Percentiles rank a stretch among this genome's conserved stretches.
phyloP scores from a whole-genome alignment of 73 alveolate species.

The Paramecium primaurelia region DNA sequence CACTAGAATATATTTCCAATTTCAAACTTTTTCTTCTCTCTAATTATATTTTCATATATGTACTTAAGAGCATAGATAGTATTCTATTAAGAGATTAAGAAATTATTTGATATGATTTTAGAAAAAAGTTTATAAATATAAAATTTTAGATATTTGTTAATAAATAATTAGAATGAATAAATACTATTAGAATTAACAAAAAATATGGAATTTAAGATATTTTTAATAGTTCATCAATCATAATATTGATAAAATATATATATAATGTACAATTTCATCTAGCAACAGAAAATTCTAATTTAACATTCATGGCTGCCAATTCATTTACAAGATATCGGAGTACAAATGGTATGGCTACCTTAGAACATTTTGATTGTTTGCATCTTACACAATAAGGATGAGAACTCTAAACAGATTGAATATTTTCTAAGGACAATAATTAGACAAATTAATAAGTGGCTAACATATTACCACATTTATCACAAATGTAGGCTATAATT shows the following conservation, averaged over 20 bases:
- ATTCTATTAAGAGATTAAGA: too few relatives aligned
- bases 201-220: not conserved
- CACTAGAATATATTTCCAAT: not conserved
- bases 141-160: too few relatives aligned
- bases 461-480: slow-evolving; percentile 89
- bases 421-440: slow-evolving; percentile 29
- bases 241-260: not conserved
- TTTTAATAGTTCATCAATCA: not conserved
- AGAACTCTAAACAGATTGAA: slow-evolving; percentile 65
- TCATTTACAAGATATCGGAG: slow-evolving; percentile 94
- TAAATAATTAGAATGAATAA: too few relatives aligned
- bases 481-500: slow-evolving; percentile 76
- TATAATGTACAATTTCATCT: not conserved
- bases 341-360: slow-evolving; percentile 95
- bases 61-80: too few relatives aligned
- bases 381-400: slow-evolving; percentile 88
- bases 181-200: too few relatives aligned
- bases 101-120: too few relatives aligned
- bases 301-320: slow-evolving; percentile 97
- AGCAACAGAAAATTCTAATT: slow-evolving; percentile 70
- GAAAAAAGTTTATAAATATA: too few relatives aligned
- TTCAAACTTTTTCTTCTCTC: too few relatives aligned
- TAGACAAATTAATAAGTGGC: slow-evolving; percentile 52
- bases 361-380: slow-evolving; percentile 81
- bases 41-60: too few relatives aligned